These are phyloP conservation scores for Suillus cothurnatus DNA, from an alignment of 768 basidiomycete genomes.

Conservation along the genomic window DNA sequence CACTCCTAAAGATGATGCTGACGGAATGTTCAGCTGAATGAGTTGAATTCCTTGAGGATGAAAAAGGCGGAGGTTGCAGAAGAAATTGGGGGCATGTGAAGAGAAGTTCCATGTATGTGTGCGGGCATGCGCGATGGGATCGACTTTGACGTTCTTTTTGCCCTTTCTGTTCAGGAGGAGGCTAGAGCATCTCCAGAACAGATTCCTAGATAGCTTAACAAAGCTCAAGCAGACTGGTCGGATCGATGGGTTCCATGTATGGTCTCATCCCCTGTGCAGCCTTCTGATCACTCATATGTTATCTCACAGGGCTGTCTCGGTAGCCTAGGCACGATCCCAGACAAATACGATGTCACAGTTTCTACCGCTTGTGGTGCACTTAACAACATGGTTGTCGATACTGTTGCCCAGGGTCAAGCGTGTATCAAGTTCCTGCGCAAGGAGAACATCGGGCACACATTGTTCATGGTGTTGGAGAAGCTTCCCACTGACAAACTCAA, in stretches of 20 bases:
- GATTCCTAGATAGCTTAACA: constrained; percentile 80
- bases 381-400: constrained; percentile 91
- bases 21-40: constrained; percentile 18
- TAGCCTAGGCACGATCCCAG: constrained; percentile 90
- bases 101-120: constrained; percentile 55
- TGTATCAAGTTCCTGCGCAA: constrained; percentile 92
- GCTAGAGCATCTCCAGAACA: constrained; percentile 87
- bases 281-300: not conserved
- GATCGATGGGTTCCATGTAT: constrained; percentile 90
- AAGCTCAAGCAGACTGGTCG: constrained; percentile 79
- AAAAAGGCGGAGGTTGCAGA: constrained; percentile 32
- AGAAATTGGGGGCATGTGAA: constrained; percentile 47
- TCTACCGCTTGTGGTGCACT: constrained; percentile 87
- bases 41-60: constrained; percentile 21
- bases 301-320: constrained; percentile 82
- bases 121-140: not conserved
- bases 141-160: constrained; percentile 1
- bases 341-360: constrained; percentile 94
- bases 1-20: constrained; percentile 51
- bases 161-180: constrained; percentile 57
- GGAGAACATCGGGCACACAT: constrained; percentile 90
- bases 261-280: constrained; percentile 28
- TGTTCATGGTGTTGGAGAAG: constrained; percentile 91
- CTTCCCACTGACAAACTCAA: constrained; percentile 50
- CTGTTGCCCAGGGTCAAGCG: constrained; percentile 84